These are phyloP conservation scores for bread wheat (Triticum aestivum) DNA, from an alignment of 176 grass and related monocot genomes.

Conservation along the genomic window DNA sequence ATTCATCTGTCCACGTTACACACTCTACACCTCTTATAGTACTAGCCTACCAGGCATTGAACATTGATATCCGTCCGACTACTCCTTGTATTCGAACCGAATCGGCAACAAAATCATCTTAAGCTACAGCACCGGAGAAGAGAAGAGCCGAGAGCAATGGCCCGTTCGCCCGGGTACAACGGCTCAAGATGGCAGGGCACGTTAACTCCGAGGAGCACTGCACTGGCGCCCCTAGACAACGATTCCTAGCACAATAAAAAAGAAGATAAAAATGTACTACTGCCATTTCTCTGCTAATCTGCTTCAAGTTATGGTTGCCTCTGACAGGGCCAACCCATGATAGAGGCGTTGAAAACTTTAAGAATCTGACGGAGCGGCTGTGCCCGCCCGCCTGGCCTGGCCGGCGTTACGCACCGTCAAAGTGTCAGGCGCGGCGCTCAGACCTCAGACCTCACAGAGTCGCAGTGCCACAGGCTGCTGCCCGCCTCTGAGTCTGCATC, in stretches of 20 bases:
- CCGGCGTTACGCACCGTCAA: background rate
- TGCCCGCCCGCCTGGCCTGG: background rate
- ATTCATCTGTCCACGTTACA: background rate
- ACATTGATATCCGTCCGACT: background rate
- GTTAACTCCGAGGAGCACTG: background rate
- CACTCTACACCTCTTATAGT: no score
- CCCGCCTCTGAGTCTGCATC: background rate
- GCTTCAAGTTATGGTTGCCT: background rate
- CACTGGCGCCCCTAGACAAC: background rate
- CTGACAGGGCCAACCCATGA: conserved; percentile 30
- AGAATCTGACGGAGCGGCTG: background rate
- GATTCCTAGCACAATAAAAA: background rate
- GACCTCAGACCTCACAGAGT: background rate
- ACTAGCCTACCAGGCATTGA: background rate
- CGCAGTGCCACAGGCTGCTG: background rate
- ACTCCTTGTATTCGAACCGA: background rate
- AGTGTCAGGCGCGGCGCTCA: background rate
- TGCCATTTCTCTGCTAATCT: background rate
- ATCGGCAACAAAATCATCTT: background rate
- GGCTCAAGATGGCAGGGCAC: background rate
- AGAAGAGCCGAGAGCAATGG: background rate
- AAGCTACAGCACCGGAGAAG: background rate
- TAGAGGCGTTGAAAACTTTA: conserved; percentile 55
- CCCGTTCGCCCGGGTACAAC: background rate
- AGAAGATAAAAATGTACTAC: no score